Evolutionary conservation across 2,329 filamentous ascomycete genomes (phyloP), one percentile per base, ranked within the genome.

Genomic region (Aspergillus ibericus): DNA sequence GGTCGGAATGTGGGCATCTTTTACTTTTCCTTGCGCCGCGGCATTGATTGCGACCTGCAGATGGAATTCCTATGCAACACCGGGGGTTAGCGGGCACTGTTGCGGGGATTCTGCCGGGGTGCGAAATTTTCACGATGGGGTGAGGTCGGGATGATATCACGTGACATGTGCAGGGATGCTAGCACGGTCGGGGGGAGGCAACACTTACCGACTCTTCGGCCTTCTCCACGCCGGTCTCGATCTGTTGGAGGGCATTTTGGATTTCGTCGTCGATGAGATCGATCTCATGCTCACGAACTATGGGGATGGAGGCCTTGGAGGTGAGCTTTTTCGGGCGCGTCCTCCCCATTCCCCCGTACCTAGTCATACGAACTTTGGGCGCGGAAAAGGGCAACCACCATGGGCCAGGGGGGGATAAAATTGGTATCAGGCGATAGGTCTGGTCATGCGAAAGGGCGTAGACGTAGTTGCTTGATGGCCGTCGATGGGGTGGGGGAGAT

Each of bases 181-280:
- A 68, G 68, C 66, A 64, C 64, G 67, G 66, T 59, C 60, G 66
- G 66, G 67, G 67, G 72, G 67, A 42, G 47, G 65, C 72, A 68
- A 70, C 63, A 91, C 92, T 87, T 79, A 97, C 95, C 81, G 93
- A 93, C 86, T 98, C 93, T 80, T 99, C 95, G 65, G 88, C 91
- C 75, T 96, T 93, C 79, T 99, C 95, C 70, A 99, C 95, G 78
- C 95, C 95, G 66, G 93, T 97, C 74, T 95, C 92, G 74, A 97
- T 92, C 72, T 88, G 91, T 80, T 83, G 87, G 81, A 85, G 91
- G 75, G 89, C 89, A 68, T 89, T 90, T 74, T 93, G 88, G 70
- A 90, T 86, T 66, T 88, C 86, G 79, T 96, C 91, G 77, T 97
- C 96, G 78, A 92, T 86, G 71, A 89, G 83, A 74, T 97, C 92